A percentile compares a stretch with the other conserved stretches of the same genome.
Conservation (phyloP, 75 land plant genomes). For the Cryptomeria japonica region DNA sequence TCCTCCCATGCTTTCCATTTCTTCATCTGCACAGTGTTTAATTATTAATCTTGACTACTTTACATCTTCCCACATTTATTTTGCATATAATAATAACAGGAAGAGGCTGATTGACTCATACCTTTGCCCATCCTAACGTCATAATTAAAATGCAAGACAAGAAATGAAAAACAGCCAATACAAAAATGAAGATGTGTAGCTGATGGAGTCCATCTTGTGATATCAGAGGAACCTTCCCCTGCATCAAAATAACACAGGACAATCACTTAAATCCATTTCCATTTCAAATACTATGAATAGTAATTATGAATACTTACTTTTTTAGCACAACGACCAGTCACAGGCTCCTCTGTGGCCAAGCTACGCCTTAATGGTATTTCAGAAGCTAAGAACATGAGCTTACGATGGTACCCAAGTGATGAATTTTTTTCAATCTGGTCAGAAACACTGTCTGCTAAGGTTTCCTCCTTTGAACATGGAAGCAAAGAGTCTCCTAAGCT, state of each 20-base stretch:
- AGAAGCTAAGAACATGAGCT: too few relatives aligned
- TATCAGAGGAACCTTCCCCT: conserved; percentile 22
- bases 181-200: too few relatives aligned
- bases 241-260: conserved; percentile 56
- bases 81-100: too few relatives aligned
- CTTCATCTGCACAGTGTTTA: neutral
- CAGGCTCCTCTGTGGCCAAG: too few relatives aligned
- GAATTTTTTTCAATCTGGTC: neutral
- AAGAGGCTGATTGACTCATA: neutral
- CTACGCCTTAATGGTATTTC: too few relatives aligned
- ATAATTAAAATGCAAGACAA: conserved; percentile 47
- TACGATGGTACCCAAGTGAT: too few relatives aligned
- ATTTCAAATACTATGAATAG: conserved; percentile 6
- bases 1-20: neutral
- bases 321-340: too few relatives aligned
- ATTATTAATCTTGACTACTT: too few relatives aligned
- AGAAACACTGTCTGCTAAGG: too few relatives aligned
- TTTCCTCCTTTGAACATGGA: neutral
- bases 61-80: too few relatives aligned
- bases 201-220: too few relatives aligned
- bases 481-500: neutral
- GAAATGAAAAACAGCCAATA: conserved; percentile 32
- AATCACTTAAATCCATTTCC: conserved; percentile 31
- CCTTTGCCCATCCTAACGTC: conserved; percentile 53
- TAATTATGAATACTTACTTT: too few relatives aligned